Percentiles rank a stretch among this genome's conserved stretches.
These are phyloP conservation scores for Teunomyces pallodes DNA, from an alignment of 805 yeast species.

Conservation along the genomic window DNA sequence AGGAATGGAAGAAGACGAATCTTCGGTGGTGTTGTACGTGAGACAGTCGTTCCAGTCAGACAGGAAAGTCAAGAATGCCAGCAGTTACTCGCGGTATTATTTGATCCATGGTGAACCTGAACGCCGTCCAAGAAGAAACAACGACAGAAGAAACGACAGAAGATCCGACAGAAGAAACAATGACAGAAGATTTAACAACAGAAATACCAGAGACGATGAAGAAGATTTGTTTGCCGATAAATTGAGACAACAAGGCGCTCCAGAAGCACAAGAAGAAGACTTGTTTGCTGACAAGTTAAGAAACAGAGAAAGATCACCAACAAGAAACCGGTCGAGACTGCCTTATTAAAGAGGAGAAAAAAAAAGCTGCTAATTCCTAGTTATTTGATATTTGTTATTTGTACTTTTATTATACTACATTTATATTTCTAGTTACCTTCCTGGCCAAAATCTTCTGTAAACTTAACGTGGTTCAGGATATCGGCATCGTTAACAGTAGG, in stretches of 20 bases:
- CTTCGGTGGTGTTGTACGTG: conserved; percentile 35
- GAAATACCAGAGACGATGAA: conserved; percentile 9
- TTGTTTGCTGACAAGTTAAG: conserved; percentile 31
- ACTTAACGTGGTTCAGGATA: conserved; percentile 75
- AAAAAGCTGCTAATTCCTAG: not conserved
- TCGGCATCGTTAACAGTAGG: conserved; percentile 93
- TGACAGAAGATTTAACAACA: conserved; percentile 4
- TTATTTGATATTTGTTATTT: not conserved
- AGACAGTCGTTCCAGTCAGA: conserved; percentile 56
- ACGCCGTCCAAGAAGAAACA: conserved; percentile 25
- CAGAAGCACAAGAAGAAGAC: conserved; percentile 25
- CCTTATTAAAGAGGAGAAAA: not conserved
- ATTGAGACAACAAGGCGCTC: conserved; percentile 1
- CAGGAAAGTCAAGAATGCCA: conserved; percentile 55
- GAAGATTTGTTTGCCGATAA: conserved; percentile 26
- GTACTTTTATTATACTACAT: not conserved
- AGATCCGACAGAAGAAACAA: not conserved
- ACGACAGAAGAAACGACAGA: not conserved
- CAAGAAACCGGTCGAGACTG: conserved; percentile 2
- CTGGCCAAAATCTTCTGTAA: conserved; percentile 94
- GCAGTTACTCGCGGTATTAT: conserved; percentile 61
- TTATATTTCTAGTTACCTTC: conserved; percentile 68
- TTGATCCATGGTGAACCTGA: conserved; percentile 72
- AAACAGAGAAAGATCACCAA: conserved; percentile 2
- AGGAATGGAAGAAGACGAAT: conserved; percentile 41